Evolutionary conservation across 345 rosid species (phyloP).

Genomic region (Hibiscus tridactylites): DNA sequence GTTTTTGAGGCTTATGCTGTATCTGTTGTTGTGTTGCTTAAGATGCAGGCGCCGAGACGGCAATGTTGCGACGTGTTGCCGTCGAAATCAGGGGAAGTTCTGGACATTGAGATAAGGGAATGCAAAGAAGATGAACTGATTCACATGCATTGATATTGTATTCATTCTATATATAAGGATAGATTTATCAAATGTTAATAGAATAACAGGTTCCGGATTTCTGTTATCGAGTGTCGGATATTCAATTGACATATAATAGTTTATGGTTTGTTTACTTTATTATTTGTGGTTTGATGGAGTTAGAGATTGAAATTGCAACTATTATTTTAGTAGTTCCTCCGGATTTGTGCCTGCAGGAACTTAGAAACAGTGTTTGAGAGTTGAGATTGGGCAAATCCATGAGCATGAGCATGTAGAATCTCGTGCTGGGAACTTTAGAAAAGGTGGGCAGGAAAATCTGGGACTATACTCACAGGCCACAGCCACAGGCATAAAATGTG

Average conservation of each 20-base stretch:
- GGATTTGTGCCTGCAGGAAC: neutral
- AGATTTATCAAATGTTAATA: neutral
- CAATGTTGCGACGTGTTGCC: constrained; percentile 80
- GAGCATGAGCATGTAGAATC: neutral
- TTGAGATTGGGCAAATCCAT: neutral
- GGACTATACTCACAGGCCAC: too few relatives aligned
- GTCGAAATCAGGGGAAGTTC: constrained; percentile 33
- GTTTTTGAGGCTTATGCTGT: neutral
- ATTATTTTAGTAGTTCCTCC: neutral
- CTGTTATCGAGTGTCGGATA: neutral
- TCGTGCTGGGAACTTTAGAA: neutral
- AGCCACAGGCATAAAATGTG: neutral
- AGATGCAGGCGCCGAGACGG: constrained; percentile 77
- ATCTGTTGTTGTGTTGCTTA: constrained; percentile 5
- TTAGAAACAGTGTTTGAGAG: neutral
- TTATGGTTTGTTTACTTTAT: too few relatives aligned
- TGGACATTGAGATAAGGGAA: constrained; percentile 63
- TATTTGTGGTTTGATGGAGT: too few relatives aligned
- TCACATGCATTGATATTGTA: constrained; percentile 29
- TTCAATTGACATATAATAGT: too few relatives aligned
- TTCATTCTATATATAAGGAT: neutral
- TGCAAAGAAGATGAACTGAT: constrained; percentile 66
- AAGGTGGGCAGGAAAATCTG: neutral
- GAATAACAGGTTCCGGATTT: neutral
- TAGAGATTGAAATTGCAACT: too few relatives aligned